Conservation (phyloP, 345 rosid genomes). For the Adansonia digitata region DNA sequence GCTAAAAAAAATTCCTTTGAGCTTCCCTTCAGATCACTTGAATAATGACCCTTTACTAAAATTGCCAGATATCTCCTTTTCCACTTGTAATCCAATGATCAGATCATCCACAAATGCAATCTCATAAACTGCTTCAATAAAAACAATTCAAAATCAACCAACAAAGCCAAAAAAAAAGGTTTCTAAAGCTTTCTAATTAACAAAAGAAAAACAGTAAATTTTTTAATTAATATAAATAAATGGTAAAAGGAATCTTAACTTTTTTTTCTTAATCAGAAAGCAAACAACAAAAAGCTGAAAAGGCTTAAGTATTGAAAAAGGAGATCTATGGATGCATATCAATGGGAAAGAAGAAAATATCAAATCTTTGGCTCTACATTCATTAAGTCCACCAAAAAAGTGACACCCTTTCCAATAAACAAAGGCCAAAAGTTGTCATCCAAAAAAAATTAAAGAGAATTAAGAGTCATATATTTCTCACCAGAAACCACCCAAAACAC, state of each 20-base stretch:
- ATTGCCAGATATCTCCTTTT: not conserved
- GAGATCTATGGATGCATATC: conserved; percentile 2
- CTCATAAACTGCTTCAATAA: not conserved
- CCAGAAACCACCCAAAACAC: not conserved
- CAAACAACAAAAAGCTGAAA: not conserved
- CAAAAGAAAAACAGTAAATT: not conserved
- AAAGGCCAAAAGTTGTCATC: not conserved
- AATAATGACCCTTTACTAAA: not conserved
- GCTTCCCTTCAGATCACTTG: not conserved
- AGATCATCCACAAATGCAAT: conserved; percentile 3
- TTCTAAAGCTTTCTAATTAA: not conserved
- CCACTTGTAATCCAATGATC: not conserved
- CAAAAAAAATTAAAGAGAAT: not conserved
- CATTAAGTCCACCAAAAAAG: not conserved
- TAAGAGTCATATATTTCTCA: not conserved
- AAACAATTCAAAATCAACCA: not conserved
- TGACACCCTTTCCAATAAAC: not conserved
- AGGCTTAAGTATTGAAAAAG: not conserved
- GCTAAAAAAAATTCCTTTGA: not conserved
- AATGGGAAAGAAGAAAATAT: not conserved
- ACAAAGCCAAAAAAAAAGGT: not conserved
- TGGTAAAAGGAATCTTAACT: not conserved
- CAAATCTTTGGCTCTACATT: not conserved
- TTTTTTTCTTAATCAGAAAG: not conserved
- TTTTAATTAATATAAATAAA: not conserved